Evolutionary conservation across 2,329 filamentous ascomycete species (phyloP).

Genomic region (Basipetospora chlamydospora): DNA sequence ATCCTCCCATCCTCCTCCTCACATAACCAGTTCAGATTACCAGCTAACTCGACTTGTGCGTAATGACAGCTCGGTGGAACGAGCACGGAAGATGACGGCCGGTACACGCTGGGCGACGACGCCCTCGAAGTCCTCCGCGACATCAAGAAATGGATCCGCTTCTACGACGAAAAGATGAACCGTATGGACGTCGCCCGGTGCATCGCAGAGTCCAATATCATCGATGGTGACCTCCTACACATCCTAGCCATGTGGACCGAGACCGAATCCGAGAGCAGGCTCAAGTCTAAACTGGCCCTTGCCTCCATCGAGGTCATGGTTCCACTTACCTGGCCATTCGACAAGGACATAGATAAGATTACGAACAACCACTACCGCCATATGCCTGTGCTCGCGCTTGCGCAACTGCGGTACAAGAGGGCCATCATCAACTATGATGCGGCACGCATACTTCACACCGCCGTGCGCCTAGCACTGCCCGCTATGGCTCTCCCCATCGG

Average conservation of each 20-base stretch:
- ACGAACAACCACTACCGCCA: conserved; percentile 89
- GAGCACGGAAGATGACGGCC: conserved; percentile 62
- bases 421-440: conserved; percentile 73
- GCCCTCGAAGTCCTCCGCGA: conserved; percentile 84
- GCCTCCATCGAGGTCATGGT: conserved; percentile 84
- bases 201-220: conserved; percentile 80
- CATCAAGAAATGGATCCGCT: conserved; percentile 85
- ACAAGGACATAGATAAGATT: conserved; percentile 64
- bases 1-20: conserved; percentile 5
- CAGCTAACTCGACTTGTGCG: not conserved
- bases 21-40: too few relatives aligned
- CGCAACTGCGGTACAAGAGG: conserved; percentile 81
- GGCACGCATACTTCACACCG: conserved; percentile 62
- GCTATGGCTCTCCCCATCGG: conserved; percentile 67
- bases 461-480: conserved; percentile 68
- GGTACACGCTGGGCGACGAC: conserved; percentile 84
- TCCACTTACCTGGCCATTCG: conserved; percentile 86
- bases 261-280: conserved; percentile 54
- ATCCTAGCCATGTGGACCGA: conserved; percentile 76
- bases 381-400: conserved; percentile 74
- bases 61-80: conserved; percentile 62
- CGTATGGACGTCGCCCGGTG: conserved; percentile 91
- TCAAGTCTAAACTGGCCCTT: conserved; percentile 66
- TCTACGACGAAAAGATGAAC: conserved; percentile 87
- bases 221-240: conserved; percentile 76